phyloP scores from a whole-genome alignment of 805 yeast species.

The Pichia nakasei region DNA sequence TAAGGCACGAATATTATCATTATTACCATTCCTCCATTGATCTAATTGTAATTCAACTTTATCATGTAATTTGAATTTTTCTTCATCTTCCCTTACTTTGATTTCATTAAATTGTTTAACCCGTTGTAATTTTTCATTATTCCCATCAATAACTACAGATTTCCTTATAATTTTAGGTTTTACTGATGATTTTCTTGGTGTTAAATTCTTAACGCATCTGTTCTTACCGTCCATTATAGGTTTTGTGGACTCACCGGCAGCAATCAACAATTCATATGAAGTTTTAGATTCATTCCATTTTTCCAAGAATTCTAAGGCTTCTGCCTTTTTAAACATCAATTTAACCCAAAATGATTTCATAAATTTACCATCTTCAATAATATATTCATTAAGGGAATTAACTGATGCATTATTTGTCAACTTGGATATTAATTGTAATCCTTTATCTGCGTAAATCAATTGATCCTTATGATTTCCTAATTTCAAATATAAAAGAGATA shows the following conservation, averaged over 20 bases:
- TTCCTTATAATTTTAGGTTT: constrained; percentile 13
- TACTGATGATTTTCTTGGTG: constrained; percentile 49
- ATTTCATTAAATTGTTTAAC: constrained; percentile 39
- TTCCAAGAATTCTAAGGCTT: constrained; percentile 75
- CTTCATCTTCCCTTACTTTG: constrained; percentile 42
- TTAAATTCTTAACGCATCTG: constrained; percentile 59
- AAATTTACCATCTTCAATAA: constrained; percentile 40
- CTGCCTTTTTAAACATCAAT: constrained; percentile 64
- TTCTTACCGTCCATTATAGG: constrained; percentile 71
- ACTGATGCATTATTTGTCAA: constrained; percentile 17
- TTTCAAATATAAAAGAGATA: constrained; percentile 58
- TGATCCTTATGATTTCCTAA: constrained; percentile 61
- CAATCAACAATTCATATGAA: constrained; percentile 53
- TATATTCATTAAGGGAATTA: constrained; percentile 17
- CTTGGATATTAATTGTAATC: constrained; percentile 30
- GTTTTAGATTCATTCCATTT: constrained; percentile 53
- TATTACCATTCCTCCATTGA: constrained; percentile 67
- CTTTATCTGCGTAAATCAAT: constrained; percentile 37
- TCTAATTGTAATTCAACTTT: constrained; percentile 44
- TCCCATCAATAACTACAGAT: background rate
- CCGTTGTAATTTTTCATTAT: constrained; percentile 38
- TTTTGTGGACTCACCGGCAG: constrained; percentile 58
- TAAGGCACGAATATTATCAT: constrained; percentile 70
- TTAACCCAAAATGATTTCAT: constrained; percentile 69
- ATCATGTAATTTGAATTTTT: constrained; percentile 57